Evolutionary conservation across 1,284 basidiomycete species (phyloP).

Genomic region (Xerocomus nothofagi): DNA sequence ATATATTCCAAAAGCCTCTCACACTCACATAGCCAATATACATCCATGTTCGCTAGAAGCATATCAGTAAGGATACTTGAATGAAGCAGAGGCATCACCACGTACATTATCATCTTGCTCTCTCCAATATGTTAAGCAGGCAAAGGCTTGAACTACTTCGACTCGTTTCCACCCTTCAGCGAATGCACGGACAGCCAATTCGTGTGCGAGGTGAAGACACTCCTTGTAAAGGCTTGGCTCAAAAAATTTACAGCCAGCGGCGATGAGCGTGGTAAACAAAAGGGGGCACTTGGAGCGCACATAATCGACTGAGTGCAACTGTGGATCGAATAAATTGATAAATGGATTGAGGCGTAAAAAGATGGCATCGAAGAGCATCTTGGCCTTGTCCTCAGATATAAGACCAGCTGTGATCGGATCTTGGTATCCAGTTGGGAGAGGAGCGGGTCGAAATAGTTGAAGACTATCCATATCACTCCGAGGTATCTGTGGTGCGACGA

Average conservation of each 20-base stretch:
- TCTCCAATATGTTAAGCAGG: slow-evolving; percentile 84
- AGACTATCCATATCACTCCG: slow-evolving; percentile 31
- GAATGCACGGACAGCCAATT: slow-evolving; percentile 73
- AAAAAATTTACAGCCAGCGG: slow-evolving; percentile 86
- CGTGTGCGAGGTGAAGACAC: slow-evolving; percentile 68
- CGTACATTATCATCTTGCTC: slow-evolving; percentile 76
- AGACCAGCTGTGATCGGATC: slow-evolving; percentile 72
- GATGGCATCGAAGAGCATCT: slow-evolving; percentile 69
- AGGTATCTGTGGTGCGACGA: slow-evolving; percentile 21
- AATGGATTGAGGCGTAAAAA: slow-evolving; percentile 81
- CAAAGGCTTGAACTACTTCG: slow-evolving; percentile 82
- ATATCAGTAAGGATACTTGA: slow-evolving; percentile 21
- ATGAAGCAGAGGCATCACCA: slow-evolving; percentile 18
- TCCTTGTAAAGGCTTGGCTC: slow-evolving; percentile 64
- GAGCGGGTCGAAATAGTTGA: slow-evolving; percentile 38
- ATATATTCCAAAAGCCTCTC: background rate
- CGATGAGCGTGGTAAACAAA: slow-evolving; percentile 78
- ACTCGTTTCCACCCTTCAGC: slow-evolving; percentile 73
- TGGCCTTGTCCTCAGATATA: slow-evolving; percentile 64
- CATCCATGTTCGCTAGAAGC: slow-evolving; percentile 70
- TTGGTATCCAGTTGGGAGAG: slow-evolving; percentile 41
- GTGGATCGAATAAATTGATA: slow-evolving; percentile 80
- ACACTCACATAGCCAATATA: slow-evolving; percentile 76
- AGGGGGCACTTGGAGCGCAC: slow-evolving; percentile 75
- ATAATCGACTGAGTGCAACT: slow-evolving; percentile 70